These are phyloP conservation scores for Gynostemma pentaphyllum DNA, from an alignment of 306 rosid species.

Conservation along the genomic window DNA sequence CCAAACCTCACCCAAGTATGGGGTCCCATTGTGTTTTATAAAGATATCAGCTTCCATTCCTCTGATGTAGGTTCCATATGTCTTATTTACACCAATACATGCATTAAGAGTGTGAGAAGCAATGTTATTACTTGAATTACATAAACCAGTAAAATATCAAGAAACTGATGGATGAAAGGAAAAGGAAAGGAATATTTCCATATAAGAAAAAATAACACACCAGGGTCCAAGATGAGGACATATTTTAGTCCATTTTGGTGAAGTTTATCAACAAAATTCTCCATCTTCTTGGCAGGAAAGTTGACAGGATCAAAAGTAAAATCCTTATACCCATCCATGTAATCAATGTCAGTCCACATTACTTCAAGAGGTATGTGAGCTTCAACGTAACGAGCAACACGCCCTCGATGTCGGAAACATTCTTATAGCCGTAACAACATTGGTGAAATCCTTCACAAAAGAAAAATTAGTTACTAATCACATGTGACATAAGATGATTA, in stretches of 20 bases:
- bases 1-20: conserved; percentile 79
- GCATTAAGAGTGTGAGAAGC: neutral
- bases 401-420: conserved; percentile 42
- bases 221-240: conserved; percentile 75
- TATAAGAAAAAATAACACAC: conserved; percentile 17
- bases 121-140: neutral
- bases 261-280: conserved; percentile 35
- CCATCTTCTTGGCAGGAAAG: conserved; percentile 60
- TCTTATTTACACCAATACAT: conserved; percentile 57
- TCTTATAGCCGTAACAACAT: conserved; percentile 72
- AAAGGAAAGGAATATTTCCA: neutral
- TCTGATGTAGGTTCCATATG: conserved; percentile 49
- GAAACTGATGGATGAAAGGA: neutral
- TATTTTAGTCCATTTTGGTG: conserved; percentile 77
- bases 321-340: conserved; percentile 81
- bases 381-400: conserved; percentile 64
- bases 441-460: conserved; percentile 67
- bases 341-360: conserved; percentile 91
- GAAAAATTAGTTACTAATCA: neutral
- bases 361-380: conserved; percentile 79
- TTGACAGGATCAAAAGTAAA: conserved; percentile 83
- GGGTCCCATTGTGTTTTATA: conserved; percentile 48
- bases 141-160: neutral
- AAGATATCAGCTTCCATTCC: conserved; percentile 58
- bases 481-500: neutral